Base-by-base conservation (phyloP, 2,329 filamentous ascomycete species). In the Hypoxylon sp. region DNA sequence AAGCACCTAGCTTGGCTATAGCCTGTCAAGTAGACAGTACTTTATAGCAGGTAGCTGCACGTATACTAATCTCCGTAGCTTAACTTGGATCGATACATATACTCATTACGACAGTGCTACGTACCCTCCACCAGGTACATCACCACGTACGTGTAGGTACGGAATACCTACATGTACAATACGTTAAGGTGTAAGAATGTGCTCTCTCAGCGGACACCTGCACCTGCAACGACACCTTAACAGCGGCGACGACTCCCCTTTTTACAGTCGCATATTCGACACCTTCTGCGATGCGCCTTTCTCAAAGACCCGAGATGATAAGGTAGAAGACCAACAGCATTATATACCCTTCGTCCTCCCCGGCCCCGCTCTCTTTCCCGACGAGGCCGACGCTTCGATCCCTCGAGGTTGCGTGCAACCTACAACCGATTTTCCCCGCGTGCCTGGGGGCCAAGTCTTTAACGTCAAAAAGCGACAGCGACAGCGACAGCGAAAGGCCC, bases 401-500 rank as follows among this genome's bases (percentile, higher is more conserved):
- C 59, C 62, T 41, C 59, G 64, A 59, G 46, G 63, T 56, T 66
- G 60, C 65, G 71, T 71, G 70, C 62, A 56, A 72, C 70, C 66
- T 56, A 62, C 62, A 56, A 62, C 51, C 67, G 54, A 65, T 60
- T 49, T 52, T 56, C 67, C 60, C 67, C 64, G 60, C 68, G 62
- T 59, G 26, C 41, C 64, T 63, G 64, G 63, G 61, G 65, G 58
- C 62, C 55, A 54, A 28, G 22, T 28, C 44, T 47, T 28, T 10
- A 15, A 28, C 54, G 51, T 64, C 57, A 62, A 69, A 64, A 65
- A 52, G 54, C 60, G 50, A 49, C 49, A 46, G 53, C 60, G 50
- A 49, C 49, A 46, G 53, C 37, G 37, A 41, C 37, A 41, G n/a
- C 37, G 37, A 41, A 17, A 41, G 15, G 48, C 49, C 52, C 58